Evolutionary conservation across 495 filamentous ascomycete genomes (phyloP).

Genomic region (Aspergillus baeticus): DNA sequence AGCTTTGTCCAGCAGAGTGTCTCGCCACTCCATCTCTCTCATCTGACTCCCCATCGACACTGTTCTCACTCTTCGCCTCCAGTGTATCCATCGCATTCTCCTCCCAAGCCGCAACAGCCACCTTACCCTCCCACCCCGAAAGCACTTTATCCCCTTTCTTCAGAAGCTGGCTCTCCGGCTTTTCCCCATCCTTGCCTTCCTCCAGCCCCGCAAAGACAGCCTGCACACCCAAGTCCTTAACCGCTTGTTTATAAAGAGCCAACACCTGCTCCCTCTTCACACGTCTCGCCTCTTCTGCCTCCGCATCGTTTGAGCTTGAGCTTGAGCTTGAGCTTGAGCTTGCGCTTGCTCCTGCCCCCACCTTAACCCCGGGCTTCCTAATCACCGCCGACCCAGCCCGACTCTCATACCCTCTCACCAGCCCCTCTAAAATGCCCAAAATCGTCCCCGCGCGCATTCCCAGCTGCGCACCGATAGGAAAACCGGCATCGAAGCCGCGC

Average conservation of each 20-base stretch:
- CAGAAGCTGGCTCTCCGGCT: constrained; percentile 25
- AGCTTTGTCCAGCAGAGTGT: not conserved
- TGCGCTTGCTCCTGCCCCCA: too few relatives aligned
- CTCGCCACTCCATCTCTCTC: not conserved
- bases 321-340: not conserved
- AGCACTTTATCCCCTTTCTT: constrained; percentile 40
- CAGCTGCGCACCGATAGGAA: constrained; percentile 71
- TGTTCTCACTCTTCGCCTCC: constrained; percentile 40
- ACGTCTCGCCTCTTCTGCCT: constrained; percentile 21
- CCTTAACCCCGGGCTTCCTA: constrained; percentile 25
- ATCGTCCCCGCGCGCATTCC: constrained; percentile 70
- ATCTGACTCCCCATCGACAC: too few relatives aligned
- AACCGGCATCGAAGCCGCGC: constrained; percentile 86
- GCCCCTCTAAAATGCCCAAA: constrained; percentile 69
- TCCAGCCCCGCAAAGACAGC: constrained; percentile 59
- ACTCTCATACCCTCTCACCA: constrained; percentile 43
- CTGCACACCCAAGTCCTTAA: constrained; percentile 58
- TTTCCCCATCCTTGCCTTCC: constrained; percentile 30
- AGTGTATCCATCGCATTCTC: constrained; percentile 41
- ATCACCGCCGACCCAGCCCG: constrained; percentile 24
- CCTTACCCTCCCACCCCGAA: constrained; percentile 49
- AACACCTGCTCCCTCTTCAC: constrained; percentile 34
- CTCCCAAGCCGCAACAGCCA: constrained; percentile 43
- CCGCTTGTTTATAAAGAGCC: constrained; percentile 49
- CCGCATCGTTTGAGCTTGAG: not conserved